These are phyloP conservation scores for Pueraria montana DNA, from an alignment of 306 rosid species.

Conservation along the genomic window DNA sequence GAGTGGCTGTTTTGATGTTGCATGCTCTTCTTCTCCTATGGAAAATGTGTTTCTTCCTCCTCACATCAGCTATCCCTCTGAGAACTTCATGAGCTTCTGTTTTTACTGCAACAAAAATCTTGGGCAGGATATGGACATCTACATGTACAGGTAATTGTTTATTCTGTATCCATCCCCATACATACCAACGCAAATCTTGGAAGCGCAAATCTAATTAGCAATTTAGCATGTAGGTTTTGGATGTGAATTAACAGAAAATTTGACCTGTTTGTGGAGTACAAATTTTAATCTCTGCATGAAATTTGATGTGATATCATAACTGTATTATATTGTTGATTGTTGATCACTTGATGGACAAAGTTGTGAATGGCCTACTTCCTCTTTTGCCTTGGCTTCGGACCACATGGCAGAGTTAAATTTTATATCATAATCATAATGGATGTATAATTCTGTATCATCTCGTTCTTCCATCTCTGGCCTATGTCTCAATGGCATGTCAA, in stretches of 20 bases:
- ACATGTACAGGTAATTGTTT: slow-evolving; percentile 76
- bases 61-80: slow-evolving; percentile 47
- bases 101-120: slow-evolving; percentile 69
- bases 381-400: background rate
- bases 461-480: background rate
- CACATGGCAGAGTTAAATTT: background rate
- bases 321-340: background rate
- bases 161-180: background rate
- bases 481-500: background rate
- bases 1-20: slow-evolving; percentile 56
- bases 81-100: slow-evolving; percentile 69
- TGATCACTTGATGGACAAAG: background rate
- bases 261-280: background rate
- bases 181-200: background rate
- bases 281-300: slow-evolving; percentile 1
- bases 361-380: too few relatives aligned
- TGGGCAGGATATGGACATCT: slow-evolving; percentile 65
- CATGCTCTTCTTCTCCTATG: slow-evolving; percentile 48
- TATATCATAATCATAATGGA: background rate
- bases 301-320: background rate
- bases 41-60: slow-evolving; percentile 37
- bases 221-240: background rate
- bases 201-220: background rate
- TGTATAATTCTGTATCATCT: background rate
- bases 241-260: background rate